Percentiles rank a stretch among this genome's conserved stretches.
phyloP scores from a whole-genome alignment of 208 protist species.

The Leishmania arabica region DNA sequence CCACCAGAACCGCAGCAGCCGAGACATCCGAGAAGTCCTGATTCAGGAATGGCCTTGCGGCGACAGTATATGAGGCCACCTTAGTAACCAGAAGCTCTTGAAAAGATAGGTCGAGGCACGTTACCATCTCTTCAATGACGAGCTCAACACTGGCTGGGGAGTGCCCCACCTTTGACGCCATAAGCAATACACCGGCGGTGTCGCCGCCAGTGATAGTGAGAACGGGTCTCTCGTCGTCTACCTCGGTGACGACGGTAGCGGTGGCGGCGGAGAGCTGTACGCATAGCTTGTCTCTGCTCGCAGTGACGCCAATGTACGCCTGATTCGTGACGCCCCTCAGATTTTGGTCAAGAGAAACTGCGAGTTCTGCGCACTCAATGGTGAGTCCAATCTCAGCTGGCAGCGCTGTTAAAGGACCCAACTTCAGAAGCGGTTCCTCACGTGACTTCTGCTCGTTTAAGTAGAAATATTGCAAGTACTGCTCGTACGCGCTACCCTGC shows the following conservation, averaged over 20 bases:
- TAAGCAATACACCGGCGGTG: constrained; percentile 8
- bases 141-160: constrained; percentile 2
- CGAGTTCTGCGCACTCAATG: constrained; percentile 13
- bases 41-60: constrained; percentile 21
- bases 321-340: not conserved
- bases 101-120: constrained; percentile 17
- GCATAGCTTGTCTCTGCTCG: not conserved
- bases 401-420: not conserved
- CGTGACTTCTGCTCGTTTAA: not conserved
- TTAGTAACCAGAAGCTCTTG: constrained; percentile 27
- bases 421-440: not conserved
- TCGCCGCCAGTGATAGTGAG: constrained; percentile 10
- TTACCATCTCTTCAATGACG: constrained; percentile 7
- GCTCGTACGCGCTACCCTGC: constrained; percentile 13
- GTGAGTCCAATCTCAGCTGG: constrained; percentile 14
- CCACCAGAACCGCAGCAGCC: not conserved
- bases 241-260: constrained; percentile 8
- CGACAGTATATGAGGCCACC: constrained; percentile 11
- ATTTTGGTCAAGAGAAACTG: constrained; percentile 11
- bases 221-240: constrained; percentile 11
- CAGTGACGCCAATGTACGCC: not conserved
- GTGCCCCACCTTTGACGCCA: constrained; percentile 5
- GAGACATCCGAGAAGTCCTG: constrained; percentile 1
- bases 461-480: constrained; percentile 18
- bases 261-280: constrained; percentile 10